These are phyloP conservation scores for Pythium phragmiticola DNA, from an alignment of 352 stramenopile species.

Conservation along the genomic window DNA sequence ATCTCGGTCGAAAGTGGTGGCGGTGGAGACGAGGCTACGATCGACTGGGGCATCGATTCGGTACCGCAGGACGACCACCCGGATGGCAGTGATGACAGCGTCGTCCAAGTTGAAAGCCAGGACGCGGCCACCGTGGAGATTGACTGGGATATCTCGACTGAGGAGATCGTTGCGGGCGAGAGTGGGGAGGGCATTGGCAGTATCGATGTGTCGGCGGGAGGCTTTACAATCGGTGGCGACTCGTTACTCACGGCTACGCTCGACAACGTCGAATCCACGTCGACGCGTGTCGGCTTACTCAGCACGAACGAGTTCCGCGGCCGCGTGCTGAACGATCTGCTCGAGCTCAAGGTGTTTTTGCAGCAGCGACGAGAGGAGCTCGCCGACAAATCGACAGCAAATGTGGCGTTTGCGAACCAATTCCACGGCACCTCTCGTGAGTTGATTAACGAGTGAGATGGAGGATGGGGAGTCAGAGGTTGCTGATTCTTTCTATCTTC, in stretches of 20 bases:
- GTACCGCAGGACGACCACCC: conserved; percentile 14
- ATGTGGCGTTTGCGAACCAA: conserved; percentile 71
- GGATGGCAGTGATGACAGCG: conserved; percentile 18
- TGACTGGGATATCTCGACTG: conserved; percentile 73
- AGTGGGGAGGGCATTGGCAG: conserved; percentile 18
- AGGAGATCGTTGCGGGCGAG: conserved; percentile 28
- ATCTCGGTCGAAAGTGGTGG: conserved; percentile 49
- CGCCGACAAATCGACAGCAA: conserved; percentile 34
- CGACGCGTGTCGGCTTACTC: conserved; percentile 51
- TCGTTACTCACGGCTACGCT: conserved; percentile 8
- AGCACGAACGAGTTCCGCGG: conserved; percentile 57
- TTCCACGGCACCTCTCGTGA: conserved; percentile 65
- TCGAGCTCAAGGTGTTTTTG: conserved; percentile 73
- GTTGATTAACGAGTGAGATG: conserved; percentile 5
- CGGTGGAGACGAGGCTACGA: conserved; percentile 28
- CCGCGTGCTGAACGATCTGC: conserved; percentile 65
- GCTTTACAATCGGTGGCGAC: conserved; percentile 11
- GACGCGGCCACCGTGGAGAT: conserved; percentile 51
- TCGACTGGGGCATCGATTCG: conserved; percentile 72
- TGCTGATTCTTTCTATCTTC: neutral
- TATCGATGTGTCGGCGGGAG: conserved; percentile 8
- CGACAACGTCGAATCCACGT: conserved; percentile 14
- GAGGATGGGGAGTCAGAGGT: neutral
- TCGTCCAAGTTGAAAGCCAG: conserved; percentile 16
- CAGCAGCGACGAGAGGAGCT: conserved; percentile 53